These are phyloP conservation scores for Ustilago xerochloae DNA, from an alignment of 1,284 basidiomycete species.

Conservation along the genomic window DNA sequence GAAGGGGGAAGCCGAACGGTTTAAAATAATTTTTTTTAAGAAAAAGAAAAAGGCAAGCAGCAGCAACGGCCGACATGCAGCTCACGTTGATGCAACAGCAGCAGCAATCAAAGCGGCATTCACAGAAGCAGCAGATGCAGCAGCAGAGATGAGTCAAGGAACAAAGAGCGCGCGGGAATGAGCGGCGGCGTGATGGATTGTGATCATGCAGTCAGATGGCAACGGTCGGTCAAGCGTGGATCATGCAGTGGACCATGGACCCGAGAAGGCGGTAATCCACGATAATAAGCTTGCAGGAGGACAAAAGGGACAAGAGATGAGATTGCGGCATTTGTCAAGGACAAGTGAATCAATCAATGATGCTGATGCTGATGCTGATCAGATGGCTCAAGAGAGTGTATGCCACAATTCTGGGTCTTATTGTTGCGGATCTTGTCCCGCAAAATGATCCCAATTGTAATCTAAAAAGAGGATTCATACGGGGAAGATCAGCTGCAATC, in stretches of 20 bases:
- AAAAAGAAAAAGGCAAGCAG: background rate
- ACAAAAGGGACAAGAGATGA: background rate
- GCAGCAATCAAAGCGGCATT: no score
- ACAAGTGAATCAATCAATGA: no score
- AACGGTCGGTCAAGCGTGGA: conserved; percentile 7
- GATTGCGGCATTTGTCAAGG: background rate
- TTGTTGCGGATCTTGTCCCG: conserved; percentile 13
- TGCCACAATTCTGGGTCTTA: conserved; percentile 12
- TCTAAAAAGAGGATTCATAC: no score
- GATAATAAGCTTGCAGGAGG: background rate
- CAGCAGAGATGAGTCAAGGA: background rate
- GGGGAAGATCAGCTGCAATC: no score
- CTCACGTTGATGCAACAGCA: no score
- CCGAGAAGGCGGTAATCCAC: conserved; percentile 23
- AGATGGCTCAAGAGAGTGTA: conserved; percentile 6
- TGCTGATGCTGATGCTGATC: background rate
- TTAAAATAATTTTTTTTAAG: background rate
- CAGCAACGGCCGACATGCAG: no score
- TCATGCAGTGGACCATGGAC: conserved; percentile 20
- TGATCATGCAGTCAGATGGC: conserved; percentile 25
- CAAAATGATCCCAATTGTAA: background rate
- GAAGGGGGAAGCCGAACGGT: background rate
- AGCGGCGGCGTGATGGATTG: conserved; percentile 32
- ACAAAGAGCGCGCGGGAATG: conserved; percentile 13
- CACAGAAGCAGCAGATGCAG: background rate